Percentiles rank a stretch among this genome's conserved stretches.
Conservation (phyloP, 1,284 basidiomycete species). For the Apiotrichum montevideense region DNA sequence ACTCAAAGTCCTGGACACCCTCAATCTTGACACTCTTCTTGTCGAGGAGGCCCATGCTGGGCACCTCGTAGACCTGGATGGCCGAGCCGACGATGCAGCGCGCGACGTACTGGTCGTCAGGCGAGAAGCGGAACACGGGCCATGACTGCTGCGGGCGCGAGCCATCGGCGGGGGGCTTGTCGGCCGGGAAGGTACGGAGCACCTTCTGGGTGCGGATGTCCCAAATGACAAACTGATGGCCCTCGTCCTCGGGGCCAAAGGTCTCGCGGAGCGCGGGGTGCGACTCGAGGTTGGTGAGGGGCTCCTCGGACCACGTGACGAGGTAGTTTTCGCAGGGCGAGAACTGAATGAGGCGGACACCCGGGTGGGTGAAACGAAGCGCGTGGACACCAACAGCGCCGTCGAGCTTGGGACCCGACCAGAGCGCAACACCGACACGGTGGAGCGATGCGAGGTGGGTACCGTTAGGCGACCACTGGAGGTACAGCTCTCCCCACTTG, state of each 20-base stretch:
- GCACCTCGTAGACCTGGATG: constrained; percentile 95
- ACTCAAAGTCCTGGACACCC: constrained; percentile 97
- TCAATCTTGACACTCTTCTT: constrained; percentile 99
- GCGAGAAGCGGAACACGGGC: constrained; percentile 97
- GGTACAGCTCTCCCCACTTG: constrained; percentile 96
- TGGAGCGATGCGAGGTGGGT: constrained; percentile 92
- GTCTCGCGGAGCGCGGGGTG: constrained; percentile 50
- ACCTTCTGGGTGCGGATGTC: constrained; percentile 90
- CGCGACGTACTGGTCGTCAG: constrained; percentile 92
- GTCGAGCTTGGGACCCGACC: constrained; percentile 64
- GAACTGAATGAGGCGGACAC: constrained; percentile 95
- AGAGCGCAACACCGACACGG: constrained; percentile 89
- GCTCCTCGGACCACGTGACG: constrained; percentile 96
- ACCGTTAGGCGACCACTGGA: constrained; percentile 94
- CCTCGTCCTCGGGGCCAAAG: constrained; percentile 80
- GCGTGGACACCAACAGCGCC: constrained; percentile 43
- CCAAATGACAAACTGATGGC: constrained; percentile 96
- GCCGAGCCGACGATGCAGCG: constrained; percentile 81
- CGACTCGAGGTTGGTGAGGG: constrained; percentile 79
- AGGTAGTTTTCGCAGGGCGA: constrained; percentile 96
- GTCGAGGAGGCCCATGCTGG: constrained; percentile 87
- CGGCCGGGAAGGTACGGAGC: constrained; percentile 80
- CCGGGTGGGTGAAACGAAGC: constrained; percentile 82
- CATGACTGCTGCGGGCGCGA: constrained; percentile 53
- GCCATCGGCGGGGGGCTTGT: constrained; percentile 44